These are phyloP conservation scores for Botrytis cinerea DNA, from an alignment of 2,329 filamentous ascomycete species.

Conservation along the genomic window DNA sequence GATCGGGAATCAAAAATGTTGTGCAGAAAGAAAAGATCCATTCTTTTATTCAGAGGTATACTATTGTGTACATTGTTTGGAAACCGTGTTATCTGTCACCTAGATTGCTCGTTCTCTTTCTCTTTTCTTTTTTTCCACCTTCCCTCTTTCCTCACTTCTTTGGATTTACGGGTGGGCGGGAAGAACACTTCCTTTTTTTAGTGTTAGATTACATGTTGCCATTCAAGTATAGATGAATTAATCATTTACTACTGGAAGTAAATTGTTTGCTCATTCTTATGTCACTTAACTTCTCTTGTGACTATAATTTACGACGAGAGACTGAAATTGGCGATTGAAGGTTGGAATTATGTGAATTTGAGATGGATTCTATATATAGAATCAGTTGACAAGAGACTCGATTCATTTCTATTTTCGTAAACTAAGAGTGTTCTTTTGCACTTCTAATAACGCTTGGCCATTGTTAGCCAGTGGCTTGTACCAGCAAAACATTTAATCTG, in stretches of 20 bases:
- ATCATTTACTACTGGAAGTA: background rate
- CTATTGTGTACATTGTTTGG: rapidly evolving
- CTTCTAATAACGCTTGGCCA: background rate
- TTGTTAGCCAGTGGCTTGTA: background rate
- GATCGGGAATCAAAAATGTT: background rate
- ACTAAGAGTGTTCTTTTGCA: background rate
- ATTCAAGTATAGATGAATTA: background rate
- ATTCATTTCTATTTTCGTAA: background rate
- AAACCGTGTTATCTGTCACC: background rate
- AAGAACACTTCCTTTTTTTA: background rate
- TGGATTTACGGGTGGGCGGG: too few species aligned
- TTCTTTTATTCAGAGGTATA: background rate
- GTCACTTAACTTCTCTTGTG: background rate
- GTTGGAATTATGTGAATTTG: background rate
- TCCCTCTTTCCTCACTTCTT: background rate
- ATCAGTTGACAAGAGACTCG: background rate
- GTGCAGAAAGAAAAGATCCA: background rate
- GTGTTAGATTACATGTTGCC: background rate
- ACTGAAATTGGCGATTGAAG: background rate
- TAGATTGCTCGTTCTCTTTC: background rate
- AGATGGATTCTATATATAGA: background rate
- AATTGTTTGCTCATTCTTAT: background rate
- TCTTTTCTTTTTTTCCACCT: background rate
- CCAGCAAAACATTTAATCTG: background rate
- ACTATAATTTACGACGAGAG: background rate